A percentile compares a stretch with the other conserved stretches of the same genome.
Conservation (phyloP, 129 eudicot genomes). For the Artemisia annua region DNA sequence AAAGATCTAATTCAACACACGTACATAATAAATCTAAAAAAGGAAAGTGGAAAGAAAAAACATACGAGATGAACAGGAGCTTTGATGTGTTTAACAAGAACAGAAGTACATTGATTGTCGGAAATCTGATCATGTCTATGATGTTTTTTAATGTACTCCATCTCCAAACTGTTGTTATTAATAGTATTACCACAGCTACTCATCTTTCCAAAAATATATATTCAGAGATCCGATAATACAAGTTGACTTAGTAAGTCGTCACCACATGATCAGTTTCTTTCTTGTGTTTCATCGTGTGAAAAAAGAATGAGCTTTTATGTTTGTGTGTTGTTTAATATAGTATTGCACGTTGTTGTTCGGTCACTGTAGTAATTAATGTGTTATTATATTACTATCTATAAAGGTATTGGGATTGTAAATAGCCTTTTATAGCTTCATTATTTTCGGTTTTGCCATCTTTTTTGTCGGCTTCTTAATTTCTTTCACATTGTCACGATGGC, state of each 20-base stretch:
- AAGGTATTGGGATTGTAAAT: neutral
- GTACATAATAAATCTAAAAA: neutral
- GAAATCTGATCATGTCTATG: constrained; percentile 62
- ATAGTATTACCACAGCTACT: too few relatives aligned
- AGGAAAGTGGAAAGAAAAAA: too few relatives aligned
- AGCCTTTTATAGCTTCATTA: constrained; percentile 12
- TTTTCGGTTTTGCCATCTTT: constrained; percentile 24
- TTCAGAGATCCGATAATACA: constrained; percentile 19
- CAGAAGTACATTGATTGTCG: constrained; percentile 78
- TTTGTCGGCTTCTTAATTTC: constrained; percentile 18
- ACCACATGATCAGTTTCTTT: neutral
- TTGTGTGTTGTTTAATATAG: constrained; percentile 16
- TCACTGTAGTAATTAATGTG: neutral
- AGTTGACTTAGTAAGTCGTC: constrained; percentile 20
- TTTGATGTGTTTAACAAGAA: constrained; percentile 78
- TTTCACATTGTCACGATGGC: neutral
- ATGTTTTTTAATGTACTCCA: constrained; percentile 55
- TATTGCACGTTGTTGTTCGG: neutral
- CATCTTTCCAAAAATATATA: constrained; percentile 14
- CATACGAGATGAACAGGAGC: constrained; percentile 78
- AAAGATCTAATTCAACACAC: neutral
- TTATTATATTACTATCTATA: constrained; percentile 27
- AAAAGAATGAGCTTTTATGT: neutral
- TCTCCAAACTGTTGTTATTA: too few relatives aligned
- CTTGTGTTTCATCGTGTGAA: constrained; percentile 23